These are phyloP conservation scores for Maudiozyma barnettii DNA, from an alignment of 805 yeast species.

Conservation along the genomic window DNA sequence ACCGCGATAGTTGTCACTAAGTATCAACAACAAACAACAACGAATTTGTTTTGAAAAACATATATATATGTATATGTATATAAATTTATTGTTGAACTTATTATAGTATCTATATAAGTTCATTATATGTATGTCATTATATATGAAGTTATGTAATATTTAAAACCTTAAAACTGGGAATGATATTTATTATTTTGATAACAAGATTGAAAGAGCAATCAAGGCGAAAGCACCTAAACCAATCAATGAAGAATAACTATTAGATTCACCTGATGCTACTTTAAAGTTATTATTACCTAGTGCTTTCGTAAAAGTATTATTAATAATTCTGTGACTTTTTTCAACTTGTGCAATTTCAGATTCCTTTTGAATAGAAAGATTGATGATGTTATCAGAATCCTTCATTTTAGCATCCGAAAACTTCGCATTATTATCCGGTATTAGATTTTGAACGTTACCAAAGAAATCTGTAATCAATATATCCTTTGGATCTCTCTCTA, in stretches of 20 bases:
- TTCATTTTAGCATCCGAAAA: neutral
- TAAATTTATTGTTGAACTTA: no score
- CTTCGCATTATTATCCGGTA: constrained; percentile 46
- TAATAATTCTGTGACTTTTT: neutral
- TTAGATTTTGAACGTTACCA: constrained; percentile 79
- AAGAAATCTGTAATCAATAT: constrained; percentile 87
- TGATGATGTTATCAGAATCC: constrained; percentile 1
- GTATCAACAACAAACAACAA: no score
- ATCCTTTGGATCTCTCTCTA: constrained; percentile 46
- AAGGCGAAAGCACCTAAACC: neutral
- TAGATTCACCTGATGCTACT: neutral
- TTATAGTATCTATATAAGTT: no score
- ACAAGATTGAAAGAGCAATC: neutral
- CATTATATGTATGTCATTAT: no score
- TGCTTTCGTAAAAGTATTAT: neutral
- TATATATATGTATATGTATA: no score
- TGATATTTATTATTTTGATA: neutral
- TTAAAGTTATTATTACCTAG: neutral
- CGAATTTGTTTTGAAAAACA: no score
- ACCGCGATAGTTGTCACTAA: no score
- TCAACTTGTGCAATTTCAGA: neutral
- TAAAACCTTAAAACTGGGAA: no score
- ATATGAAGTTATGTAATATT: no score
- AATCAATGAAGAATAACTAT: neutral
- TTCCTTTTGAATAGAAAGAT: constrained; percentile 4